phyloP scores from a whole-genome alignment of 2,329 filamentous ascomycete genomes.

The Fonsecaea erecta region DNA sequence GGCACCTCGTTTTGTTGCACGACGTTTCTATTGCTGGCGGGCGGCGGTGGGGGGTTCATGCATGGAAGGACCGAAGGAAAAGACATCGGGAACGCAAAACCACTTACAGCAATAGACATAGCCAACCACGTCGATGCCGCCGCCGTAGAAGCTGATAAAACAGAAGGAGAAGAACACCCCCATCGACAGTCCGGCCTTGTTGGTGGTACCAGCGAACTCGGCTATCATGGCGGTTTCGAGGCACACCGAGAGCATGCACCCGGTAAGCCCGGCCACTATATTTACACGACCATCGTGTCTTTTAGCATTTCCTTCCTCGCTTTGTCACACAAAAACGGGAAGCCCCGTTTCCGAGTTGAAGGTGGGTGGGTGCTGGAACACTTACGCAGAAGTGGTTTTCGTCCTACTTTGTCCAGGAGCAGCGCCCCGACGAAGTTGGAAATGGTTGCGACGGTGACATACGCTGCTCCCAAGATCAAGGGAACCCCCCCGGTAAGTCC shows the following conservation, averaged over 20 bases:
- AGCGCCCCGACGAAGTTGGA: slow-evolving; percentile 32
- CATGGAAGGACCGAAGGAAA: slow-evolving; percentile 7
- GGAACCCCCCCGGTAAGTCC: slow-evolving; percentile 29
- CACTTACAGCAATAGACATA: slow-evolving; percentile 33
- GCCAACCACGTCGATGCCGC: slow-evolving; percentile 32
- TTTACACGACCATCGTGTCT: background rate
- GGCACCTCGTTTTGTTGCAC: slow-evolving; percentile 5
- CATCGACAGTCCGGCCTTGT: slow-evolving; percentile 32
- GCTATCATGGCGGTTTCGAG: slow-evolving; percentile 36
- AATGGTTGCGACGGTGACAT: slow-evolving; percentile 33
- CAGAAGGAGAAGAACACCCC: slow-evolving; percentile 66
- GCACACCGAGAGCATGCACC: slow-evolving; percentile 32
- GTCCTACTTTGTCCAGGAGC: slow-evolving; percentile 35
- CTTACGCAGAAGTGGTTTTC: slow-evolving; percentile 40
- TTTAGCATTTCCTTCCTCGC: slow-evolving; percentile 1
- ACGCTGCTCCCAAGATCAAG: slow-evolving; percentile 31
- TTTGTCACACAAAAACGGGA: background rate
- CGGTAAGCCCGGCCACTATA: slow-evolving; percentile 27
- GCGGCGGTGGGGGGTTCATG: background rate
- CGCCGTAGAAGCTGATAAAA: slow-evolving; percentile 33
- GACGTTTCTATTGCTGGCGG: slow-evolving; percentile 7
- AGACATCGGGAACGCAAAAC: background rate
- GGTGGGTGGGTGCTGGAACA: slow-evolving; percentile 7
- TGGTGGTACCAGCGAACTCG: slow-evolving; percentile 42
- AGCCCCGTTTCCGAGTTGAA: background rate